These are phyloP conservation scores for Komagataella ulmi DNA, from an alignment of 805 yeast genomes.

Conservation along the genomic window DNA sequence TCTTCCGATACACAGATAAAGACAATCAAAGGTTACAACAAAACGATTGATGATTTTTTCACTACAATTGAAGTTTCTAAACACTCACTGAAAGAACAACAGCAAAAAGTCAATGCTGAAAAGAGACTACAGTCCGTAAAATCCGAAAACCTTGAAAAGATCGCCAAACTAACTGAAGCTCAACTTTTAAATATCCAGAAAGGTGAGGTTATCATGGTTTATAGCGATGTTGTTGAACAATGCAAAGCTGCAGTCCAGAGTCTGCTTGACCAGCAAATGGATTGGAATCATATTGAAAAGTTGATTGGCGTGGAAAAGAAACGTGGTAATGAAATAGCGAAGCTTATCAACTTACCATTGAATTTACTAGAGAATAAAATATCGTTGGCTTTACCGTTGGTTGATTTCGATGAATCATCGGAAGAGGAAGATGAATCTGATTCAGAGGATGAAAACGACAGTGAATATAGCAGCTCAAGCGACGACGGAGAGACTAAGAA, in stretches of 20 bases:
- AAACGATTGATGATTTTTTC: slow-evolving; percentile 71
- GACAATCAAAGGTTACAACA: slow-evolving; percentile 54
- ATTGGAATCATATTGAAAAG: slow-evolving; percentile 83
- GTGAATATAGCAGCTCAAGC: slow-evolving; percentile 19
- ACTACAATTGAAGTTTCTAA: slow-evolving; percentile 78
- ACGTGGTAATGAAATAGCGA: slow-evolving; percentile 53
- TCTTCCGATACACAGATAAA: slow-evolving; percentile 21
- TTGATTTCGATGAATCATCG: slow-evolving; percentile 22
- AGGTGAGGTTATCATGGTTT: slow-evolving; percentile 60
- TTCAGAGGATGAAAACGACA: slow-evolving; percentile 18
- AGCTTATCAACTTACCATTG: slow-evolving; percentile 49
- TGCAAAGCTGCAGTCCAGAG: slow-evolving; percentile 57
- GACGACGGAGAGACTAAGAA: slow-evolving; percentile 17
- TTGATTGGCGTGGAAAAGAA: slow-evolving; percentile 56
- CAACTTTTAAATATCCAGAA: slow-evolving; percentile 52
- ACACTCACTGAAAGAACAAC: slow-evolving; percentile 59
- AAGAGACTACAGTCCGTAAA: slow-evolving; percentile 66
- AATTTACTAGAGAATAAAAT: slow-evolving; percentile 59
- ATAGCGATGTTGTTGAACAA: slow-evolving; percentile 59
- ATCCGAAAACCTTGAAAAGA: slow-evolving; percentile 56
- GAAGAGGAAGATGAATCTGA: slow-evolving; percentile 19
- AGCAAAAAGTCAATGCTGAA: slow-evolving; percentile 63
- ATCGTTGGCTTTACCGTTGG: slow-evolving; percentile 36
- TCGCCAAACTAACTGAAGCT: slow-evolving; percentile 47
- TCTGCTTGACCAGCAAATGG: slow-evolving; percentile 73